These are phyloP conservation scores for Spatholobus suberectus DNA, from an alignment of 306 rosid species.

Conservation along the genomic window DNA sequence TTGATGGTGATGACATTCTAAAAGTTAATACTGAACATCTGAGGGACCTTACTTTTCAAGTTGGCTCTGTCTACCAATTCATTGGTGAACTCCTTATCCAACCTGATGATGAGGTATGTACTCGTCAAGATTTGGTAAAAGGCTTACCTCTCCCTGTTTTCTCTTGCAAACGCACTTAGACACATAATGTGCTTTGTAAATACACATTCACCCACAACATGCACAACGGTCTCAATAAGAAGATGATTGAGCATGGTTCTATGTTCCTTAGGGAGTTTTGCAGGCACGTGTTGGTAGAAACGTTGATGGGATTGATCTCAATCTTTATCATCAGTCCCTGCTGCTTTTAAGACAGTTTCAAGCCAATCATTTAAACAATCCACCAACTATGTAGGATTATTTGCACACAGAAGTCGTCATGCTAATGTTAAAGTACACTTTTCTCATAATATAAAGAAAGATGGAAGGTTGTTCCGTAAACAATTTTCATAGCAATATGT, in stretches of 20 bases:
- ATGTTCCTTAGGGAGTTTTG: conserved; percentile 67
- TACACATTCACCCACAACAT: conserved; percentile 2
- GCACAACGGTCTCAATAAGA: not conserved
- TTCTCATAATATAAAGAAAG: not conserved
- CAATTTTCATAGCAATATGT: not conserved
- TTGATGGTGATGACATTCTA: conserved; percentile 60
- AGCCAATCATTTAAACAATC: conserved; percentile 58
- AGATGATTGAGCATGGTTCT: conserved; percentile 25
- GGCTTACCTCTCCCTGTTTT: not conserved
- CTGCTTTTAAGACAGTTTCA: conserved; percentile 76
- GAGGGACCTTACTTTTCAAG: conserved; percentile 64
- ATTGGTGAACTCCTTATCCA: conserved; percentile 80
- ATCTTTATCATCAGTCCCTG: conserved; percentile 79
- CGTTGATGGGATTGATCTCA: conserved; percentile 90
- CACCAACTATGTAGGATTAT: conserved; percentile 38
- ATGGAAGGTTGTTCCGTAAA: conserved; percentile 28
- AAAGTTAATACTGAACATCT: conserved; percentile 66
- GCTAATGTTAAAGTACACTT: not conserved
- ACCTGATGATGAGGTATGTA: conserved; percentile 66
- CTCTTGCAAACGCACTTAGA: conserved; percentile 11
- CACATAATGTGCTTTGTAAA: conserved; percentile 21
- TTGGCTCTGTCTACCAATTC: conserved; percentile 81
- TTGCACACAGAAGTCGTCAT: conserved; percentile 10
- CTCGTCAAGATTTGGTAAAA: conserved; percentile 8
- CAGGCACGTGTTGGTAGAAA: conserved; percentile 85